A percentile compares a stretch with the other conserved stretches of the same genome.
Evolutionary conservation across 1,284 basidiomycete genomes (phyloP).

Genomic region (Cutaneotrichosporon curvatum): DNA sequence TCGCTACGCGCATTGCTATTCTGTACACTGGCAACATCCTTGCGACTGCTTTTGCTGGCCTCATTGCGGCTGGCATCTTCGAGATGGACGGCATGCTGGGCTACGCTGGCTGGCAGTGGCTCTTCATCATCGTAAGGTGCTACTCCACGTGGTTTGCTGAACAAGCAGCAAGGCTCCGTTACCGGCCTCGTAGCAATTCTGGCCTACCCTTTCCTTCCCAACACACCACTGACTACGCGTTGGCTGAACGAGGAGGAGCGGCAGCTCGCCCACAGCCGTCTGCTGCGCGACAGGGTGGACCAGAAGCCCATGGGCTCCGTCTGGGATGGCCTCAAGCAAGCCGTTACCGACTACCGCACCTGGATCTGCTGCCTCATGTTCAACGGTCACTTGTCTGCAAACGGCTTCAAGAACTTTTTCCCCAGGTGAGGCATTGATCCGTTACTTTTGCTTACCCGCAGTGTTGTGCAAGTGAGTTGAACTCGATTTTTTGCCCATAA

Average conservation of each 20-base stretch:
- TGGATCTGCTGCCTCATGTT: slow-evolving; percentile 30
- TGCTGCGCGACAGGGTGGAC: slow-evolving; percentile 26
- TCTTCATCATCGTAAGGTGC: slow-evolving; percentile 18
- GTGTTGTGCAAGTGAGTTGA: slow-evolving; percentile 13
- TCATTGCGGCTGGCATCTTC: slow-evolving; percentile 20
- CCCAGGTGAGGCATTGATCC: no score
- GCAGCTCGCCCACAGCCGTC: slow-evolving; percentile 15
- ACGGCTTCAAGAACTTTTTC: slow-evolving; percentile 33
- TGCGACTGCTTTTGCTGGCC: slow-evolving; percentile 19
- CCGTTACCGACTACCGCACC: slow-evolving; percentile 25
- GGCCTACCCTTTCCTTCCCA: slow-evolving; percentile 14
- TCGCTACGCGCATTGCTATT: slow-evolving; percentile 36
- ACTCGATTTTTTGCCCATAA: no score
- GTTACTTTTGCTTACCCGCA: no score
- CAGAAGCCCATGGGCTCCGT: slow-evolving; percentile 23
- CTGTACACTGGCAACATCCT: slow-evolving; percentile 32
- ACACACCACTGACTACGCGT: slow-evolving; percentile 14
- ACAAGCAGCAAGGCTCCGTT: slow-evolving; percentile 8
- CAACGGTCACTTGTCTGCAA: slow-evolving; percentile 25
- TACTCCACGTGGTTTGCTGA: not conserved
- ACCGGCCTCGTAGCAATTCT: slow-evolving; percentile 14
- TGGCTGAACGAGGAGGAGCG: slow-evolving; percentile 15
- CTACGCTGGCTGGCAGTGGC: slow-evolving; percentile 23
- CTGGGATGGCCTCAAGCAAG: slow-evolving; percentile 29
- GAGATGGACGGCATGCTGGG: slow-evolving; percentile 14